A percentile compares a stretch with the other conserved stretches of the same genome.
Evolutionary conservation across 495 filamentous ascomycete genomes (phyloP).

Genomic region (Hypoxylon cercidicola): DNA sequence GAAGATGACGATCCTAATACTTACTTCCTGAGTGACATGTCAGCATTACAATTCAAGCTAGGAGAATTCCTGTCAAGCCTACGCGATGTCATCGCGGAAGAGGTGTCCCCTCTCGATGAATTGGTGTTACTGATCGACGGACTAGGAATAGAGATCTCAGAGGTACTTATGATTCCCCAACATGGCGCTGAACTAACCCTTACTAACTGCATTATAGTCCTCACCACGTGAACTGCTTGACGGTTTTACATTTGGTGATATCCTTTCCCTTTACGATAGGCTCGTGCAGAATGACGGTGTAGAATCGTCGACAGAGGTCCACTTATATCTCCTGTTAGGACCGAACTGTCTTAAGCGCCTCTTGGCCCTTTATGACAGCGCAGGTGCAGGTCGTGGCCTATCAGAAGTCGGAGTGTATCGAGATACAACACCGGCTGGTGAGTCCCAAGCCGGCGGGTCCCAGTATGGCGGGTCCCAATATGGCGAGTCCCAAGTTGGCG

Average conservation of each 20-base stretch:
- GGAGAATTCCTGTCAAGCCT: constrained; percentile 70
- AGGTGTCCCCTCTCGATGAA: constrained; percentile 73
- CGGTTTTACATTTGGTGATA: constrained; percentile 47
- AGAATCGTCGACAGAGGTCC: constrained; percentile 36
- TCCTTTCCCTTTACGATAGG: constrained; percentile 52
- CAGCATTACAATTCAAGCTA: constrained; percentile 66
- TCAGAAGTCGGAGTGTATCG: constrained; percentile 45
- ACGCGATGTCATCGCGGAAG: constrained; percentile 72
- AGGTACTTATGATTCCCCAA: constrained; percentile 62
- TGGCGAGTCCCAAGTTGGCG: constrained; percentile 9
- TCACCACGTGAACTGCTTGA: constrained; percentile 39
- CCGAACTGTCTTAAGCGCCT: constrained; percentile 46
- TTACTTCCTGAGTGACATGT: constrained; percentile 78
- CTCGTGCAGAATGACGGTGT: constrained; percentile 47
- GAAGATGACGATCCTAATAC: constrained; percentile 72
- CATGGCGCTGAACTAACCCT: not conserved
- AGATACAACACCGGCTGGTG: constrained; percentile 29
- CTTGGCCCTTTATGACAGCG: constrained; percentile 45
- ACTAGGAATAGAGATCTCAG: constrained; percentile 74
- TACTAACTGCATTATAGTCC: constrained; percentile 42
- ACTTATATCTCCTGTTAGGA: constrained; percentile 46
- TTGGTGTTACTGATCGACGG: constrained; percentile 73
- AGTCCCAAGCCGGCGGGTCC: constrained; percentile 10
- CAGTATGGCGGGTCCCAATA: not conserved
- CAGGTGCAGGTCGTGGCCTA: constrained; percentile 44